Evolutionary conservation across 2,329 filamentous ascomycete species (phyloP).

Genomic region (Fusarium oligoseptatum): DNA sequence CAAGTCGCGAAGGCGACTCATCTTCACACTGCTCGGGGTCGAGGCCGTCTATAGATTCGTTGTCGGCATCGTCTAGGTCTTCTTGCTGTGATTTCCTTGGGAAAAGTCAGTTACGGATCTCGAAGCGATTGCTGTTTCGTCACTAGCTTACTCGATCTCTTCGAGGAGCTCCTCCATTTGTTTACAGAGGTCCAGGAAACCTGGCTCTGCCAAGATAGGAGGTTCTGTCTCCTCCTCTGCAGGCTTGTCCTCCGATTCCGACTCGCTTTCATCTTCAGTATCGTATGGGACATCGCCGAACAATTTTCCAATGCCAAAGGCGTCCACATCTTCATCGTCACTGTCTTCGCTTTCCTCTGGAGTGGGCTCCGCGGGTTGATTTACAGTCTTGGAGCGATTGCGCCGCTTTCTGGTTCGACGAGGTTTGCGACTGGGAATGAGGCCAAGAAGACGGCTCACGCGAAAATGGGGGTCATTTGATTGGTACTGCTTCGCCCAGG

Average conservation of each 20-base stretch:
- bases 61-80: conserved; percentile 41
- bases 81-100: conserved; percentile 32
- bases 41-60: conserved; percentile 47
- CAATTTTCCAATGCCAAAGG: conserved; percentile 40
- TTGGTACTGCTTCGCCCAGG: conserved; percentile 44
- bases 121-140: background rate
- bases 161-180: conserved; percentile 47
- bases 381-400: conserved; percentile 31
- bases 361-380: conserved; percentile 16
- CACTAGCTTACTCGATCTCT: conserved; percentile 46
- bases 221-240: conserved; percentile 37
- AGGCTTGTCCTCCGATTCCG: conserved; percentile 36
- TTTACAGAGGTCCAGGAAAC: conserved; percentile 45
- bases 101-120: conserved; percentile 1
- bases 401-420: conserved; percentile 39
- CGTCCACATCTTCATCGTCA: conserved; percentile 31
- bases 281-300: conserved; percentile 42
- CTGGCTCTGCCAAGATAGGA: conserved; percentile 43
- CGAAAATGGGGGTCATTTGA: conserved; percentile 47
- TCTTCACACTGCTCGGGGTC: conserved; percentile 49
- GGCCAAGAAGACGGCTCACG: conserved; percentile 48
- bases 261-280: conserved; percentile 37
- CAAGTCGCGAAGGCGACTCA: conserved; percentile 57
- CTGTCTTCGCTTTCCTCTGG: conserved; percentile 24
- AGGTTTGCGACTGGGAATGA: conserved; percentile 42